These are phyloP conservation scores for Globisporangium parvum DNA, from an alignment of 352 stramenopile genomes.

Conservation along the genomic window DNA sequence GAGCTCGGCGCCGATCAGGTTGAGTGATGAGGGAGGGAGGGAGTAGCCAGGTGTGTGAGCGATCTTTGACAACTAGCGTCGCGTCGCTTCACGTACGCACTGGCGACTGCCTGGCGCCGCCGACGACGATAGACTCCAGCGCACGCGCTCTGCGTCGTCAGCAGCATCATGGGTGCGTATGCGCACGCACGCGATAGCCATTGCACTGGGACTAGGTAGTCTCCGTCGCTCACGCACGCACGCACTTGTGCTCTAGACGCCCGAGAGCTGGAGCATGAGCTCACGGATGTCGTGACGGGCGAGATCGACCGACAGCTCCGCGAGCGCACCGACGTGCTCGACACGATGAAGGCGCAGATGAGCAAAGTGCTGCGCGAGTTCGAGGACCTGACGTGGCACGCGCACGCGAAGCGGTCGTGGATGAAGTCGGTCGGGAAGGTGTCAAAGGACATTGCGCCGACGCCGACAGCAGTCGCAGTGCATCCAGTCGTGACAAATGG, in stretches of 20 bases:
- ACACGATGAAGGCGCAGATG: slow-evolving; percentile 66
- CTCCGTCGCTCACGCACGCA: no score
- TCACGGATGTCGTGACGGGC: slow-evolving; percentile 54
- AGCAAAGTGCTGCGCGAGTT: slow-evolving; percentile 60
- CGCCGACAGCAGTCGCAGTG: slow-evolving; percentile 11
- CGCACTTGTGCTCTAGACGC: slow-evolving; percentile 5
- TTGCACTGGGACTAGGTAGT: no score
- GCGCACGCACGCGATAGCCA: background rate
- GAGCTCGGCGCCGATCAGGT: no score
- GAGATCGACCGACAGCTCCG: slow-evolving; percentile 59
- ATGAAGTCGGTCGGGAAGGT: slow-evolving; percentile 50
- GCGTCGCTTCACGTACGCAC: no score
- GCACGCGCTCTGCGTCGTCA: background rate
- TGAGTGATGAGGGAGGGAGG: no score
- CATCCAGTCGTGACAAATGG: slow-evolving; percentile 28
- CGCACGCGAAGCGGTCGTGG: slow-evolving; percentile 60
- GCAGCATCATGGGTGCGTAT: slow-evolving; percentile 1
- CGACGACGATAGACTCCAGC: no score
- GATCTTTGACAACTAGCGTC: no score
- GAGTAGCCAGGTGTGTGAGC: no score
- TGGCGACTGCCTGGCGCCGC: no score
- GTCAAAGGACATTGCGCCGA: slow-evolving; percentile 21
- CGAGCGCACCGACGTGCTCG: slow-evolving; percentile 39
- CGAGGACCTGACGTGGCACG: slow-evolving; percentile 49
- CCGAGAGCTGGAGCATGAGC: slow-evolving; percentile 33